These are phyloP conservation scores for Myxozyma nipponensis DNA, from an alignment of 805 yeast species.

Conservation along the genomic window DNA sequence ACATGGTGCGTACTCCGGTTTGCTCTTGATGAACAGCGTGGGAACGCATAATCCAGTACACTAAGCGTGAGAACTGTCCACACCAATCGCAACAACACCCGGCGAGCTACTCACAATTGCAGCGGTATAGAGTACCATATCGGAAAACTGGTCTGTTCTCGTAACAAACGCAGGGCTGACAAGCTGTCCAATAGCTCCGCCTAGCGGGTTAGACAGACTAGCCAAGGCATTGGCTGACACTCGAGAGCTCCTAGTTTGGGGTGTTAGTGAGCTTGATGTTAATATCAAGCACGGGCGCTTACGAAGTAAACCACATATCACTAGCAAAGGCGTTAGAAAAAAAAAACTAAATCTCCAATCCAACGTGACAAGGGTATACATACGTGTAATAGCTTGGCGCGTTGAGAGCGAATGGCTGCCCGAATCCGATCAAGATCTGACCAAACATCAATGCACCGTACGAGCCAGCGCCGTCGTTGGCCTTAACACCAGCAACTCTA, in stretches of 20 bases:
- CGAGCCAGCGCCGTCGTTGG: constrained; percentile 17
- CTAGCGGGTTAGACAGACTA: constrained; percentile 36
- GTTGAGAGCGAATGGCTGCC: constrained; percentile 37
- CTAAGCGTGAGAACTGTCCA: constrained; percentile 4
- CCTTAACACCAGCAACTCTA: constrained; percentile 33
- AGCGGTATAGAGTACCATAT: constrained; percentile 8
- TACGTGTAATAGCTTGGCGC: constrained; percentile 34
- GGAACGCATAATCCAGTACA: constrained; percentile 20
- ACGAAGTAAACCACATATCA: constrained; percentile 36
- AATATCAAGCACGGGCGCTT: neutral
- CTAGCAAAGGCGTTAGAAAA: neutral
- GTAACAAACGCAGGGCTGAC: constrained; percentile 36
- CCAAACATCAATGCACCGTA: constrained; percentile 36
- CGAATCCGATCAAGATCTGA: constrained; percentile 37
- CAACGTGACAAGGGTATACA: neutral
- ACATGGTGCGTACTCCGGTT: constrained; percentile 35
- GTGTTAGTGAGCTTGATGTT: no score
- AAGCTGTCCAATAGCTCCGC: constrained; percentile 37
- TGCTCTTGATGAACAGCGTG: constrained; percentile 28
- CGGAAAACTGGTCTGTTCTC: constrained; percentile 27
- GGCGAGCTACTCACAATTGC: constrained; percentile 1
- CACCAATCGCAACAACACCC: neutral
- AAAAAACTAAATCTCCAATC: no score
- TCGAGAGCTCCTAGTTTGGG: constrained; percentile 28
- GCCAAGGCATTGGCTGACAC: constrained; percentile 39